These are phyloP conservation scores for Linnemannia hyalina DNA, from an alignment of 192 early-diverging fungal genomes.

Conservation along the genomic window DNA sequence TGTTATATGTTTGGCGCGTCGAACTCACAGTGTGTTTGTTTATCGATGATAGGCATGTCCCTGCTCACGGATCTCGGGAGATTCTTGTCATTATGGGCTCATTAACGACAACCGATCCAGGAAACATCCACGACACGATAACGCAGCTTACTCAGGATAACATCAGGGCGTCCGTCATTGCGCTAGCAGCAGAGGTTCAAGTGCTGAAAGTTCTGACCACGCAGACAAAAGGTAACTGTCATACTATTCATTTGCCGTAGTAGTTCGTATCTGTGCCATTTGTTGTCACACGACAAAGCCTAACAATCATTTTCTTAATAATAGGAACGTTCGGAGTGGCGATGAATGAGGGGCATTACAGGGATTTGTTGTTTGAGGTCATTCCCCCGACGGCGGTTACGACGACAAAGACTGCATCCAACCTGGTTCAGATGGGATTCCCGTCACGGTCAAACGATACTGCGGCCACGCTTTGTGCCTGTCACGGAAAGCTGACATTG, in stretches of 20 bases:
- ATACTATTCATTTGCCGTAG: background rate
- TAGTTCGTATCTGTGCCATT: background rate
- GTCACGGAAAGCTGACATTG: conserved; percentile 77
- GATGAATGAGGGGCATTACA: conserved; percentile 85
- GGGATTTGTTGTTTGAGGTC: conserved; percentile 85
- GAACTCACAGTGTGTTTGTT: background rate
- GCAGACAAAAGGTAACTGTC: conserved; percentile 77
- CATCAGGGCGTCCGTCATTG: conserved; percentile 90
- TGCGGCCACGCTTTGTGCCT: conserved; percentile 81
- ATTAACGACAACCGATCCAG: conserved; percentile 94
- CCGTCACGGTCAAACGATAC: conserved; percentile 68
- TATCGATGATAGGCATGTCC: conserved; percentile 73
- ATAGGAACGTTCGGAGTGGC: conserved; percentile 85
- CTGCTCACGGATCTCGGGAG: conserved; percentile 90
- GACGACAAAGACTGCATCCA: conserved; percentile 64
- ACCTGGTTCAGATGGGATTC: conserved; percentile 95
- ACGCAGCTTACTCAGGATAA: conserved; percentile 71
- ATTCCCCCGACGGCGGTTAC: conserved; percentile 91
- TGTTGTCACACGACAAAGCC: background rate
- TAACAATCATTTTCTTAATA: background rate
- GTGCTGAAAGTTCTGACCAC: conserved; percentile 80
- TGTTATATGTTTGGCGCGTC: background rate
- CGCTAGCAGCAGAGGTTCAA: conserved; percentile 91
- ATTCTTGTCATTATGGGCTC: conserved; percentile 90
- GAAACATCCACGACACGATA: conserved; percentile 89